A percentile compares a stretch with the other conserved stretches of the same genome.
These are phyloP conservation scores for Escallonia rubra DNA, from an alignment of 129 eudicot species.

Conservation along the genomic window DNA sequence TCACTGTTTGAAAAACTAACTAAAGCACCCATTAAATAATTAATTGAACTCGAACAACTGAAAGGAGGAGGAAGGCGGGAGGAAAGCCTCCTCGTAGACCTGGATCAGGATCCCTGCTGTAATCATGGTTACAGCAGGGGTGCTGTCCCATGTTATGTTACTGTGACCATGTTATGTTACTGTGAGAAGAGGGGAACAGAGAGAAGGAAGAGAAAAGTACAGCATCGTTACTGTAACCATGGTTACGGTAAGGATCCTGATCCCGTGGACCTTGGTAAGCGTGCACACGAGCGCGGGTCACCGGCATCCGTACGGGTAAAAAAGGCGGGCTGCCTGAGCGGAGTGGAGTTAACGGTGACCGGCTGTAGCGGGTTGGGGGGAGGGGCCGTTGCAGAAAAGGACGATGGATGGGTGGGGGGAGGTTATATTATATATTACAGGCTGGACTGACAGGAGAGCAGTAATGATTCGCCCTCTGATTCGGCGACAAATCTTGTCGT, in stretches of 20 bases:
- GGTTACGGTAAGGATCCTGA: constrained; percentile 21
- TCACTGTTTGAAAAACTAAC: not conserved
- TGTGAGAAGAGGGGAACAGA: too few relatives aligned
- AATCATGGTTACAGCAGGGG: too few relatives aligned
- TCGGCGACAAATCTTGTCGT: constrained; percentile 42
- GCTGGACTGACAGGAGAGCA: constrained; percentile 35
- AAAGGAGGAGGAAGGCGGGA: too few relatives aligned
- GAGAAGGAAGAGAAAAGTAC: too few relatives aligned
- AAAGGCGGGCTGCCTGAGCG: not conserved
- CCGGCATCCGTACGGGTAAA: constrained; percentile 32
- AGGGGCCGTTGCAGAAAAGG: not conserved
- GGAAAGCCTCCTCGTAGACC: too few relatives aligned
- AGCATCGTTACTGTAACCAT: too few relatives aligned
- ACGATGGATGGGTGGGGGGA: not conserved
- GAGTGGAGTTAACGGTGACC: not conserved
- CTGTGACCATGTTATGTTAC: too few relatives aligned
- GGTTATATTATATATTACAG: constrained; percentile 17
- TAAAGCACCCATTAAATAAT: not conserved
- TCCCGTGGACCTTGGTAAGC: constrained; percentile 9
- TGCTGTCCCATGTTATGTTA: too few relatives aligned
- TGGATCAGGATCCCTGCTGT: too few relatives aligned
- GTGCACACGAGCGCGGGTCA: constrained; percentile 18
- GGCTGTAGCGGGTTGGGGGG: not conserved
- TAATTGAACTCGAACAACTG: not conserved
- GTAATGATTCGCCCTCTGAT: constrained; percentile 45